Base-by-base conservation (phyloP, 2,329 filamentous ascomycete genomes). In the Penicillium psychrosexuale region DNA sequence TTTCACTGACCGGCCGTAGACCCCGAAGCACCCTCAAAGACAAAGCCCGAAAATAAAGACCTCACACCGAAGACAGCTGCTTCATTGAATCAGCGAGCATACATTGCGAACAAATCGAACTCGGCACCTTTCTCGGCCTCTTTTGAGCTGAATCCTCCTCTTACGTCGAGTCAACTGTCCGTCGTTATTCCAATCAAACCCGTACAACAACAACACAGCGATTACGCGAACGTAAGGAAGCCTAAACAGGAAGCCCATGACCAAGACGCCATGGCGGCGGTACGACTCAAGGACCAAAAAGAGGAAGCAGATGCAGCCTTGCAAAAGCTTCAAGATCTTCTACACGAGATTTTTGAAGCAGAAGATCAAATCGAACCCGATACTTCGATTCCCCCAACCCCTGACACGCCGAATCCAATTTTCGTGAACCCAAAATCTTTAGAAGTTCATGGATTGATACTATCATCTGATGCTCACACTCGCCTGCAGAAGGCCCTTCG, bases 271-370 rank as follows among this genome's bases (percentile, higher is more conserved):
- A 72, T 83, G 3, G 76, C 87, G 19, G 79, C 83, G 15, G 74
- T 86, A 42, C 84, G 84, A 39, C 77, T 91, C 2, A 74, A 67
- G 55, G 91, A 95, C 66, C 90, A 96, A 71, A 87, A 88, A 47
- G 87, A 95, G 64, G 86, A 91, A 66, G 89, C 88, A 5, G 87
- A 96, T 63, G 81, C 84, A 11, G 88, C 90, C 40, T 80, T 92
- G 43, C 77, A 86, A 50, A 85, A 86, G 51, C 76, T 99, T 12
- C 83, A 88, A 53, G 82, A 82, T 36, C 81, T 91, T 45, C 77
- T 95, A 3, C 79, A 84, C 50, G 84, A 86, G 24, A 81, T 96
- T 15, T 91, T 92, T 62, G 83, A 89, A 60, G 88, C 88, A 5
- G 91, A 96, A 67, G 86, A 91, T 64, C 82, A 84, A 69, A 79